phyloP scores from a whole-genome alignment of 2,329 filamentous ascomycete genomes.

The Thielaviopsis cerberus region DNA sequence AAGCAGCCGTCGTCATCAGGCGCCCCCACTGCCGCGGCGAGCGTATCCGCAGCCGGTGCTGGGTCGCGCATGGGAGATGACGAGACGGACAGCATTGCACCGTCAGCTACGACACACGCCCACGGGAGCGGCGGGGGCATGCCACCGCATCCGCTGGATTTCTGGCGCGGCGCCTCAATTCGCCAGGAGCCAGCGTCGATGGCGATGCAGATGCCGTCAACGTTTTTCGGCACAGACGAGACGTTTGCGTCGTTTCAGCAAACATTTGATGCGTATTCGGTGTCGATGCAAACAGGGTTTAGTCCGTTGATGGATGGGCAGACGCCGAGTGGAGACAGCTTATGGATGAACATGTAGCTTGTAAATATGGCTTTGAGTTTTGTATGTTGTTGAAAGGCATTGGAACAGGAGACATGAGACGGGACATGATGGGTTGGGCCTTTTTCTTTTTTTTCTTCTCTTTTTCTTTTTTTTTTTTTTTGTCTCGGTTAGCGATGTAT shows the following conservation, averaged over 20 bases:
- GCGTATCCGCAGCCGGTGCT: neutral
- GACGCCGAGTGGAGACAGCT: neutral
- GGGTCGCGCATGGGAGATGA: constrained; percentile 10
- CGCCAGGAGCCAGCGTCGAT: constrained; percentile 14
- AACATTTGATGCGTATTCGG: constrained; percentile 21
- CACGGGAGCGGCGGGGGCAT: neutral
- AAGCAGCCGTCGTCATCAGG: constrained; percentile 12
- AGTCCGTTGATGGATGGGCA: neutral
- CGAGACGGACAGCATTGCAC: constrained; percentile 3
- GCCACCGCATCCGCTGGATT: constrained; percentile 9
- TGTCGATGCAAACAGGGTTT: constrained; percentile 6
- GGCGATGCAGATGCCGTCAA: constrained; percentile 17
- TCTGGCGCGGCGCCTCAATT: constrained; percentile 12
- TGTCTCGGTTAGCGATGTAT: too few relatives aligned
- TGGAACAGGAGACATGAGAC: too few relatives aligned
- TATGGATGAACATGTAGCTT: constrained; percentile 10
- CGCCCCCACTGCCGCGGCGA: neutral
- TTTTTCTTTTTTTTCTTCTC: too few relatives aligned
- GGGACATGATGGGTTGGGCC: too few relatives aligned
- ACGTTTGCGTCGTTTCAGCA: constrained; percentile 23
- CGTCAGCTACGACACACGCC: constrained; percentile 1
- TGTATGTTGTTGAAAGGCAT: neutral
- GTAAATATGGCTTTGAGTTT: neutral
- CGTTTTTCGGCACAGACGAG: constrained; percentile 21
- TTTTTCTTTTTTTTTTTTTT: too few relatives aligned